Conservation (phyloP, 1,284 basidiomycete species). For the Albatrellus sp. region DNA sequence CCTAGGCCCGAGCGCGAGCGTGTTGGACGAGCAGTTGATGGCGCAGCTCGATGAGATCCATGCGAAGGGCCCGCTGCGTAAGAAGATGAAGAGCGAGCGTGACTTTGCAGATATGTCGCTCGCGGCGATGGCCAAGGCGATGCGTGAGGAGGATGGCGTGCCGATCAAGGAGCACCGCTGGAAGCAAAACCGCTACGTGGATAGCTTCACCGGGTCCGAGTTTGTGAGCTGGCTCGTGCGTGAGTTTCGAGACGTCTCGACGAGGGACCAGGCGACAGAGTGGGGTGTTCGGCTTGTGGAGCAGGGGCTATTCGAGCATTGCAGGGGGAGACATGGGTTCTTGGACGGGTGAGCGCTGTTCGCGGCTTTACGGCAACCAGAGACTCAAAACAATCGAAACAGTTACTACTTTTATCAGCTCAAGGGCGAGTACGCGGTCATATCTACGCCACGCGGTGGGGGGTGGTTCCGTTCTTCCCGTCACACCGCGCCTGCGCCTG, state of each 20-base stretch:
- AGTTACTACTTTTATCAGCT: slow-evolving; percentile 83
- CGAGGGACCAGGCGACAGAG: slow-evolving; percentile 67
- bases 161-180: slow-evolving; percentile 69
- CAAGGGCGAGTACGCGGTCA: slow-evolving; percentile 62
- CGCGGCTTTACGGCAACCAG: background rate
- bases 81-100: slow-evolving; percentile 66
- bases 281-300: slow-evolving; percentile 67
- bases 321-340: slow-evolving; percentile 66
- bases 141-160: slow-evolving; percentile 69
- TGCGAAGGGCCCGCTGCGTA: slow-evolving; percentile 55
- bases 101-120: slow-evolving; percentile 56
- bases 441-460: slow-evolving; percentile 46
- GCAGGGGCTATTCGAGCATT: slow-evolving; percentile 77
- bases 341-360: slow-evolving; percentile 60
- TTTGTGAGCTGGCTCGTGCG: slow-evolving; percentile 80
- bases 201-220: slow-evolving; percentile 79
- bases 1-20: slow-evolving; percentile 65
- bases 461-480: slow-evolving; percentile 35
- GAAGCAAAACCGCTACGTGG: slow-evolving; percentile 56
- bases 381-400: slow-evolving; percentile 5
- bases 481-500: too few species aligned
- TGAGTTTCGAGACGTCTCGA: slow-evolving; percentile 77
- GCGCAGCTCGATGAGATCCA: slow-evolving; percentile 73
- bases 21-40: slow-evolving; percentile 68
- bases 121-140: slow-evolving; percentile 54